Conservation (phyloP, 176 grass and related monocot genomes). For the Musa schizocarpa region DNA sequence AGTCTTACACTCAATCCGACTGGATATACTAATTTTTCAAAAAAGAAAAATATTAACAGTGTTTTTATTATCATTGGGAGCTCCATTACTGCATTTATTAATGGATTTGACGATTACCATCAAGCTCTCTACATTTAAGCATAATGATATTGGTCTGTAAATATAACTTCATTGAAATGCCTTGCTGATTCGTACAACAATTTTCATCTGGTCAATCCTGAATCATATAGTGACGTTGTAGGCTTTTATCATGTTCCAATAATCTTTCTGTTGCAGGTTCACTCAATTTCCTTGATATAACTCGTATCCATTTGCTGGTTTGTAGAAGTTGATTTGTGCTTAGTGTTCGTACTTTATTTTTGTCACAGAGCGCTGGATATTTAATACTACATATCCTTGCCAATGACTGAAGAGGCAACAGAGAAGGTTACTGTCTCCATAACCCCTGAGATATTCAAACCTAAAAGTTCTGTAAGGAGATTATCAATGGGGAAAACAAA, state of each 20-base stretch:
- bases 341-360: neutral
- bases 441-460: neutral
- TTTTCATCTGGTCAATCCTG: neutral
- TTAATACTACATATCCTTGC: neutral
- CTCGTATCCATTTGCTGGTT: too few species aligned
- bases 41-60: too few species aligned
- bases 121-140: neutral
- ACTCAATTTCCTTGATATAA: too few species aligned
- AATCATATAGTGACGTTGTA: neutral
- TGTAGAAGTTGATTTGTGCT: neutral
- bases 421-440: slow-evolving; percentile 18
- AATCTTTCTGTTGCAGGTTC: neutral
- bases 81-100: neutral
- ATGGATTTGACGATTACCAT: neutral
- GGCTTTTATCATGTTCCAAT: neutral
- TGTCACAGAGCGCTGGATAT: neutral
- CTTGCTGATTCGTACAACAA: neutral
- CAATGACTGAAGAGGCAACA: slow-evolving; percentile 36
- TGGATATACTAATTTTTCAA: neutral
- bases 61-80: neutral
- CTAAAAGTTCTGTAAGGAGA: neutral
- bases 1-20: neutral
- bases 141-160: neutral
- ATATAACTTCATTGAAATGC: neutral
- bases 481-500: neutral